phyloP scores from a whole-genome alignment of 2,329 filamentous ascomycete genomes.

The Cephalotrichum gorgonifer region DNA sequence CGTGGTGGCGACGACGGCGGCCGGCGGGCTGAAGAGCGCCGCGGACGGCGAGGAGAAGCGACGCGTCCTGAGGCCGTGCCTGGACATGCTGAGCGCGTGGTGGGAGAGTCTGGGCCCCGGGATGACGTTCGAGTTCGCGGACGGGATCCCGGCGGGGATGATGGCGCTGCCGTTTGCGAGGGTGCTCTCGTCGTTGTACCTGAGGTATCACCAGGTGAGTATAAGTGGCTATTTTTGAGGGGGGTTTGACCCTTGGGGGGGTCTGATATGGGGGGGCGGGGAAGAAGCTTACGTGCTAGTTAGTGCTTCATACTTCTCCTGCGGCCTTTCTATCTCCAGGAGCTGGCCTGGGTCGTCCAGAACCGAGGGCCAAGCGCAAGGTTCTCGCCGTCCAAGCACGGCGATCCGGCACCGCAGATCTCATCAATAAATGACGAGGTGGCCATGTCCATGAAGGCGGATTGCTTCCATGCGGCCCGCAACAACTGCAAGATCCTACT shows the following conservation, averaged over 20 bases:
- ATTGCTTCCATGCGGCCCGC: background rate
- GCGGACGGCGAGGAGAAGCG: background rate
- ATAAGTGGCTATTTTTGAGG: background rate
- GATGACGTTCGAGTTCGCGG: background rate
- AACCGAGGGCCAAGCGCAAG: background rate
- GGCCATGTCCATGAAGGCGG: background rate
- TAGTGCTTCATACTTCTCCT: background rate
- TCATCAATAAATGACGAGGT: background rate
- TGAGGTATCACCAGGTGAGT: background rate
- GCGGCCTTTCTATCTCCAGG: background rate
- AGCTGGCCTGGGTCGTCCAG: background rate
- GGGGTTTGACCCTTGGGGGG: background rate
- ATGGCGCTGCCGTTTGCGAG: background rate
- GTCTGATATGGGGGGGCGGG: too few species aligned
- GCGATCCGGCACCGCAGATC: background rate
- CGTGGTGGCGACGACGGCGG: background rate
- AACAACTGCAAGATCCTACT: background rate
- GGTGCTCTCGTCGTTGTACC: background rate
- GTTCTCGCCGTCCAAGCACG: background rate
- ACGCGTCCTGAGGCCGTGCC: background rate
- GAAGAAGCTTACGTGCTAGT: too few species aligned
- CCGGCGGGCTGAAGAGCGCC: background rate
- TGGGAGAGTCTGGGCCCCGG: background rate
- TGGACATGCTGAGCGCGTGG: background rate
- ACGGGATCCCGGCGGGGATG: background rate